These are phyloP conservation scores for Thinopyrum obtusiflorum DNA, from an alignment of 202 grass and related monocot species.

Conservation along the genomic window DNA sequence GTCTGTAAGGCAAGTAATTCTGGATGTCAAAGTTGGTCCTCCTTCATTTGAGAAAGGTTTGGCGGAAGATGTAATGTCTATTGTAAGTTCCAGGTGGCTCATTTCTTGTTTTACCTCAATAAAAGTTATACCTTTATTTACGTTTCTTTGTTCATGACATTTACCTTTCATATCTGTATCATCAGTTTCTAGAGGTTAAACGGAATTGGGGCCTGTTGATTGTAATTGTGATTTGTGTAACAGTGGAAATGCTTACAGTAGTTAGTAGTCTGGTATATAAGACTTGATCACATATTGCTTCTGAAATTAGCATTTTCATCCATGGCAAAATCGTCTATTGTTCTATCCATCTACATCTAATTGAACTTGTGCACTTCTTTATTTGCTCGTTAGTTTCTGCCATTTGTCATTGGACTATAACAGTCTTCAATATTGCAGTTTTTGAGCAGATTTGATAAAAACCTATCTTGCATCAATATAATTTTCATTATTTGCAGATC, in stretches of 20 bases:
- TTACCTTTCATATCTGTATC: background rate
- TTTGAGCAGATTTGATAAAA: background rate
- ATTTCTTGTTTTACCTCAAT: conserved; percentile 7
- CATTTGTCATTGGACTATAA: background rate
- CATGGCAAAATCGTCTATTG: background rate
- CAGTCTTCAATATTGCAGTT: conserved; percentile 5
- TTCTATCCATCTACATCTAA: background rate
- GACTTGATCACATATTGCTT: conserved; percentile 20
- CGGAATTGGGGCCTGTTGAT: background rate
- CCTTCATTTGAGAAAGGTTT: conserved; percentile 72
- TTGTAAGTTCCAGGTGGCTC: conserved; percentile 53
- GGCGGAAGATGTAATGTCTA: conserved; percentile 65
- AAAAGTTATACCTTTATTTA: background rate
- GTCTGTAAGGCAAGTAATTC: conserved; percentile 69
- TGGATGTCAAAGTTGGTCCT: conserved; percentile 86
- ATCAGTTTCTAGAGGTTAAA: background rate
- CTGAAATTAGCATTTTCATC: background rate
- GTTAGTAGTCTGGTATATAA: background rate
- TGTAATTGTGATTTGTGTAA: conserved; percentile 15
- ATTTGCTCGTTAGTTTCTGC: background rate
- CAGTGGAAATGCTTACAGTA: conserved; percentile 2
- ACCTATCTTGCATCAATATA: conserved; percentile 6
- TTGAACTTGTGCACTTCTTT: background rate
- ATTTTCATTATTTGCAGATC: conserved; percentile 44
- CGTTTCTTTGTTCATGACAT: background rate